Evolutionary conservation across 768 basidiomycete genomes (phyloP).

Genomic region (Tylopilus vinaceipallidus): DNA sequence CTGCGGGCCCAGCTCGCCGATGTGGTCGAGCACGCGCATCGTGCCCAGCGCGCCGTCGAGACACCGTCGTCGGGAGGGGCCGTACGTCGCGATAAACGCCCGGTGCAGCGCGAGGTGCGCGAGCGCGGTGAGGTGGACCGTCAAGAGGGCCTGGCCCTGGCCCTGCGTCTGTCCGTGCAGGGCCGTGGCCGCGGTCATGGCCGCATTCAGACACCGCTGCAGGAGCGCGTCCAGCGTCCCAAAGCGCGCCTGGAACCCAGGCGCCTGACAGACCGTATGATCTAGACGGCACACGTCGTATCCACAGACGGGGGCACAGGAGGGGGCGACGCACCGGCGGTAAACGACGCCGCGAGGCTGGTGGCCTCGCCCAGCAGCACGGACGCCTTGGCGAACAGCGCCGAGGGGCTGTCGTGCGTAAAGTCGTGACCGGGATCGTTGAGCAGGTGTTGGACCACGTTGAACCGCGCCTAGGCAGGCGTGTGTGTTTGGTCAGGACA

Average conservation of each 20-base stretch:
- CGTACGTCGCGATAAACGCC: conserved; percentile 15
- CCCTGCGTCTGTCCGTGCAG: background rate
- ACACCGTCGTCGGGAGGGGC: conserved; percentile 14
- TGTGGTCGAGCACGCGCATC: conserved; percentile 14
- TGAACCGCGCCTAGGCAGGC: conserved; percentile 2
- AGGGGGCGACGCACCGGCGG: conserved; percentile 23
- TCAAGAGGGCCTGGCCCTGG: conserved; percentile 8
- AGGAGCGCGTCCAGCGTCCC: conserved; percentile 46
- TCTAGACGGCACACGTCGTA: conserved; percentile 29
- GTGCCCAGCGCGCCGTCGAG: conserved; percentile 15
- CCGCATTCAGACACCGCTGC: conserved; percentile 25
- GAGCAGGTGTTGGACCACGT: conserved; percentile 19
- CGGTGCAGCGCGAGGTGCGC: conserved; percentile 25
- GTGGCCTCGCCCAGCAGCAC: conserved; percentile 37
- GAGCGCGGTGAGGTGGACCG: conserved; percentile 23
- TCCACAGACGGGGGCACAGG: background rate
- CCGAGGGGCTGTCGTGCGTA: conserved; percentile 1
- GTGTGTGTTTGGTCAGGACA: background rate
- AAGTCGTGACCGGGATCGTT: conserved; percentile 12
- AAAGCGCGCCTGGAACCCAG: conserved; percentile 44
- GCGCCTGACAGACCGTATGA: conserved; percentile 39
- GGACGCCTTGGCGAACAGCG: conserved; percentile 28
- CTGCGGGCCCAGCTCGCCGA: conserved; percentile 3
- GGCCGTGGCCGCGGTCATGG: conserved; percentile 1
- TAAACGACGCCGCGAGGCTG: conserved; percentile 26